Percentiles rank a stretch among this genome's conserved stretches.
Evolutionary conservation across 805 yeast genomes (phyloP).

Genomic region (Barnettozyma pratensis): DNA sequence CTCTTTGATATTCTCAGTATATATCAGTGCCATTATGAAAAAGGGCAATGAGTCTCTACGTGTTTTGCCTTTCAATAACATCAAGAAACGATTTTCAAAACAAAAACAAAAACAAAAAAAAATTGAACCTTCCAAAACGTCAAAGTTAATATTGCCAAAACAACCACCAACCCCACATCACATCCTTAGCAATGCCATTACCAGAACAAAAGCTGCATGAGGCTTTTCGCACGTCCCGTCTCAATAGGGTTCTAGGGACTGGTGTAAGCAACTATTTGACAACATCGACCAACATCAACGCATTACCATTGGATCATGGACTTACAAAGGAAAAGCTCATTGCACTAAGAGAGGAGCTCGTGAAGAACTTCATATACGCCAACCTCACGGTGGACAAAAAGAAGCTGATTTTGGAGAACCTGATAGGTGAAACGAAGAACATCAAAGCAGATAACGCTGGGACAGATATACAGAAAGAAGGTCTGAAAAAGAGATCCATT

Average conservation of each 20-base stretch:
- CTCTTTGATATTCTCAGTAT: no score
- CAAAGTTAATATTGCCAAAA: background rate
- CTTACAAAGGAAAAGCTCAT: constrained; percentile 2
- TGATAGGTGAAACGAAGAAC: background rate
- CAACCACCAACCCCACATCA: background rate
- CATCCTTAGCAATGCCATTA: constrained; percentile 2
- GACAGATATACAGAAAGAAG: constrained; percentile 4
- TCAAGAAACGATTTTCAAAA: background rate
- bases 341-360: constrained; percentile 2
- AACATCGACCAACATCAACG: constrained; percentile 2
- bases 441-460: constrained; percentile 2
- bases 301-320: constrained; percentile 1
- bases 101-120: background rate
- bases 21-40: no score
- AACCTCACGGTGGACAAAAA: constrained; percentile 4
- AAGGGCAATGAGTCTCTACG: no score
- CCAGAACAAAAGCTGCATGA: constrained; percentile 4
- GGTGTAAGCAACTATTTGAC: constrained; percentile 2
- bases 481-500: constrained; percentile 5
- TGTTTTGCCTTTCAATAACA: no score
- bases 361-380: constrained; percentile 4
- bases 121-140: background rate
- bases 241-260: constrained; percentile 4
- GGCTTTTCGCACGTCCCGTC: constrained; percentile 2
- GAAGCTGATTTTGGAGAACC: constrained; percentile 6